A percentile compares a stretch with the other conserved stretches of the same genome.
phyloP scores from a whole-genome alignment of 208 protist genomes.

The Leishmania aethiopica region DNA sequence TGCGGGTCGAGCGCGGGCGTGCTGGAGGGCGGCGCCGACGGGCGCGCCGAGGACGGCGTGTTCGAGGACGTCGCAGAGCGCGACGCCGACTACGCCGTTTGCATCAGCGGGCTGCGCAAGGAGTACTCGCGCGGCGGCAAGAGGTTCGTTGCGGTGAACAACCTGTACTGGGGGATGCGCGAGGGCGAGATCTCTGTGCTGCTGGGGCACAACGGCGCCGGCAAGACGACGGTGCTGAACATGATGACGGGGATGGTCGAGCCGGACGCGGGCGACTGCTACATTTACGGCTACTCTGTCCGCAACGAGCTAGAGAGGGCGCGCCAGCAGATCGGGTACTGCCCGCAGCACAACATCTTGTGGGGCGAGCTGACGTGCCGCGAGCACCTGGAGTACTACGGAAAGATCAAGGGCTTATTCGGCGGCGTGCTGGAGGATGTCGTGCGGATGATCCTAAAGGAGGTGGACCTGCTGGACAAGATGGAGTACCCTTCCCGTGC shows the following conservation, averaged over 20 bases:
- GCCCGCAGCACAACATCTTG: slow-evolving; percentile 61
- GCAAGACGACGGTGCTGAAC: slow-evolving; percentile 85
- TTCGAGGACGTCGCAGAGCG: slow-evolving; percentile 13
- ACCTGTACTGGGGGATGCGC: slow-evolving; percentile 65
- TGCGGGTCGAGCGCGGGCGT: slow-evolving; percentile 6
- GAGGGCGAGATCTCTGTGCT: slow-evolving; percentile 60
- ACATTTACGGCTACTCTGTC: slow-evolving; percentile 69
- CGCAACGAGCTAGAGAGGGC: slow-evolving; percentile 44
- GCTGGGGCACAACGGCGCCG: slow-evolving; percentile 79
- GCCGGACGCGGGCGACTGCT: slow-evolving; percentile 66
- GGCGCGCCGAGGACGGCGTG: slow-evolving; percentile 30
- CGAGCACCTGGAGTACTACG: slow-evolving; percentile 93
- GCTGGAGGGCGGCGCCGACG: slow-evolving; percentile 28
- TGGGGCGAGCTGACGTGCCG: slow-evolving; percentile 82
- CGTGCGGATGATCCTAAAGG: slow-evolving; percentile 43
- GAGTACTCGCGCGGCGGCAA: slow-evolving; percentile 46
- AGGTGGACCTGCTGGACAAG: slow-evolving; percentile 67
- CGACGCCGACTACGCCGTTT: no score
- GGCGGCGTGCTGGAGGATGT: slow-evolving; percentile 31
- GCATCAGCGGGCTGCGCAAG: slow-evolving; percentile 25
- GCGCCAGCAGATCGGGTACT: slow-evolving; percentile 76
- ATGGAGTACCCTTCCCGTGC: slow-evolving; percentile 29
- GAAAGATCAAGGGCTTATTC: slow-evolving; percentile 79
- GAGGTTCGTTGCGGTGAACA: slow-evolving; percentile 69
- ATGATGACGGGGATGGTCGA: slow-evolving; percentile 85